These are phyloP conservation scores for Aspergillus flavus DNA, from an alignment of 2,329 filamentous ascomycete species.

Conservation along the genomic window DNA sequence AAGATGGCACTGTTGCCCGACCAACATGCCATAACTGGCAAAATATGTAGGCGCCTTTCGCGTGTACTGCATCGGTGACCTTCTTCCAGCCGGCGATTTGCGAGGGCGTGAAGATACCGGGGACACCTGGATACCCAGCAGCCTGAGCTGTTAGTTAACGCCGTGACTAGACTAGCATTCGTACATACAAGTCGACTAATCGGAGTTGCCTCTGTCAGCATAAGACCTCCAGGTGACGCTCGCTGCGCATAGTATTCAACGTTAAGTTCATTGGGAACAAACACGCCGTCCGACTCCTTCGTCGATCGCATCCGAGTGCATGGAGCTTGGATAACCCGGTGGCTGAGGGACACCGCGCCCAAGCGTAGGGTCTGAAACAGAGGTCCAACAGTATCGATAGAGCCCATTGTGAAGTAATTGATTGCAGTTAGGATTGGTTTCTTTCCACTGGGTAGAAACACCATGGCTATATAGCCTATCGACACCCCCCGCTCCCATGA, in stretches of 20 bases:
- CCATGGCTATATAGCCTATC: not conserved
- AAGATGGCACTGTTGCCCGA: constrained; percentile 27
- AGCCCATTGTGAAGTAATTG: constrained; percentile 24
- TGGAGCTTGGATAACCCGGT: constrained; percentile 31
- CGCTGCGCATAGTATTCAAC: constrained; percentile 37
- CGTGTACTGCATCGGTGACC: constrained; percentile 37
- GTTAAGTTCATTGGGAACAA: constrained; percentile 30
- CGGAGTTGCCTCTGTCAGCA: constrained; percentile 38
- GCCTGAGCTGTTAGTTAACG: constrained; percentile 20
- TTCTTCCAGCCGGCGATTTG: constrained; percentile 37
- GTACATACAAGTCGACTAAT: constrained; percentile 29
- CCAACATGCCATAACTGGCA: constrained; percentile 43
- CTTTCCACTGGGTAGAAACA: not conserved
- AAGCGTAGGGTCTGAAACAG: constrained; percentile 41
- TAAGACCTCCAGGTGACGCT: constrained; percentile 35
- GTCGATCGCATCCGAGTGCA: constrained; percentile 31
- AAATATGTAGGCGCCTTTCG: constrained; percentile 33
- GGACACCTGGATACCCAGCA: constrained; percentile 32
- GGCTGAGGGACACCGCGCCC: constrained; percentile 26
- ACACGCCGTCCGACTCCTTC: constrained; percentile 17
- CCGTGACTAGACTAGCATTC: not conserved
- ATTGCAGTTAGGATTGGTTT: not conserved
- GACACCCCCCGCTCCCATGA: too few relatives aligned
- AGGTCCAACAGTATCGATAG: constrained; percentile 15
- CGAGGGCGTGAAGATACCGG: constrained; percentile 31